Evolutionary conservation across 805 yeast genomes (phyloP), one percentile per base, ranked within the genome.

Genomic region (Kodamaea hsintzibuensis): DNA sequence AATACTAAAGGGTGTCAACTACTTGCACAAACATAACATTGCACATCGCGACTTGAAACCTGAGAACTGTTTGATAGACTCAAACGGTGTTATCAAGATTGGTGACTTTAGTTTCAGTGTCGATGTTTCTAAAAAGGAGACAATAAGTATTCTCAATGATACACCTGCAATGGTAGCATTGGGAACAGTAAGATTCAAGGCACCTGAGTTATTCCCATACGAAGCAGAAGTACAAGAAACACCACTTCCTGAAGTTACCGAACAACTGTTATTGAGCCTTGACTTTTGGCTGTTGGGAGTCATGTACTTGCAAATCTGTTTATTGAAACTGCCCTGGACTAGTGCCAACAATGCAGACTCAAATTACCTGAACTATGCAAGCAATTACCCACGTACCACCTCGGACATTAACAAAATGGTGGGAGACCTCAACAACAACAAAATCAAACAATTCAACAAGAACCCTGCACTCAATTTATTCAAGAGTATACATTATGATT

Each of bases 201-300:
- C 85, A 0, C 86, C 86, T 0, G 86, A 82, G 59, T 56, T 81
- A 30, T 77, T 67, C 56, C 46, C 60, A 35, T 33, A 60, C 16
- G 75, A 71, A 49, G 50, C 48, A 1, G 25, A 17, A 14, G 17
- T 4, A 7, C 58, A 45, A 12, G 44, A 40, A 7, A 19, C 18
- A 8, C 51, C 51, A 9, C n/a, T 45, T 2, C 38, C 48, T 7
- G n/a, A 7, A 9, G 47, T 50, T 12, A 44, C 44, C 17, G 38
- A 35, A 8, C 25, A 45, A 12, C 35, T 17, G 37, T 37, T 51
- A 18, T 19, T 22, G 13, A 12, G 48, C 2, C 60, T 73, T 17
- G 86, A 82, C 64, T 68, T 73, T 48, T 82, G 86, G 86, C 70
- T 83, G 2, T 59, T 82, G 42, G 85, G 82, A 0, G 71, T 82